A percentile compares a stretch with the other conserved stretches of the same genome.
phyloP scores from a whole-genome alignment of 192 early-diverging fungal genomes.

The Umbelopsis vinacea region DNA sequence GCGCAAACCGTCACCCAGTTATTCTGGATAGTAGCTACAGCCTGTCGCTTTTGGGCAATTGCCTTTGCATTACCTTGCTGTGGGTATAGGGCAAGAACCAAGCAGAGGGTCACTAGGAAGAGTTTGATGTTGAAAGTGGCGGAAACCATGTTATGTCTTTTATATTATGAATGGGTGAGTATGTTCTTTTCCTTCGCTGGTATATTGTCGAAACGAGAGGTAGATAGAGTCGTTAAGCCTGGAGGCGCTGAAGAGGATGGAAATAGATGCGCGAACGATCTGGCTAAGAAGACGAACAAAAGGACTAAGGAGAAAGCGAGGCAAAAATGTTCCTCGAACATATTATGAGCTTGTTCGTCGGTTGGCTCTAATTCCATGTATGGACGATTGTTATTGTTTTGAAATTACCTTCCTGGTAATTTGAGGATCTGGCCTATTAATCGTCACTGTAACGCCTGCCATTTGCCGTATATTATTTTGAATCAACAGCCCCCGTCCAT shows the following conservation, averaged over 20 bases:
- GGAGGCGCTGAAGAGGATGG: not conserved
- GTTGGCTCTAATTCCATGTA: conserved; percentile 16
- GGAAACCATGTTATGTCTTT: not conserved
- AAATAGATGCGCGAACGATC: not conserved
- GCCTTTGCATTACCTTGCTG: not conserved
- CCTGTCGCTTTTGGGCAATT: conserved; percentile 12
- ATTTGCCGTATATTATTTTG: not conserved
- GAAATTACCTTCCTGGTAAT: conserved; percentile 22
- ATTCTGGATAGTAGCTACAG: conserved; percentile 8
- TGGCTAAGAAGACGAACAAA: not conserved
- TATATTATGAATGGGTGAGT: not conserved
- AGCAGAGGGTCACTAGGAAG: not conserved
- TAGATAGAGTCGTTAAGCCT: not conserved
- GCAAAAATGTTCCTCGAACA: not conserved
- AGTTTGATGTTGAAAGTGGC: conserved; percentile 13
- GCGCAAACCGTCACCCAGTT: conserved; percentile 15
- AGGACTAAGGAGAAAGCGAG: conserved; percentile 10
- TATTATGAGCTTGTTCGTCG: not conserved
- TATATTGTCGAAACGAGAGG: not conserved
- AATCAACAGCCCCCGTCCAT: not conserved
- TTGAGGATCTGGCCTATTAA: not conserved
- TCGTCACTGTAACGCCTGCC: not conserved
- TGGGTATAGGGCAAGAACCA: not conserved
- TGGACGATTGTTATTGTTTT: conserved; percentile 36
- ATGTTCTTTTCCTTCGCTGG: conserved; percentile 7